Evolutionary conservation across 148 eudicot genomes (phyloP), one percentile per base, ranked within the genome.

Genomic region (Gaultheria prostrata): DNA sequence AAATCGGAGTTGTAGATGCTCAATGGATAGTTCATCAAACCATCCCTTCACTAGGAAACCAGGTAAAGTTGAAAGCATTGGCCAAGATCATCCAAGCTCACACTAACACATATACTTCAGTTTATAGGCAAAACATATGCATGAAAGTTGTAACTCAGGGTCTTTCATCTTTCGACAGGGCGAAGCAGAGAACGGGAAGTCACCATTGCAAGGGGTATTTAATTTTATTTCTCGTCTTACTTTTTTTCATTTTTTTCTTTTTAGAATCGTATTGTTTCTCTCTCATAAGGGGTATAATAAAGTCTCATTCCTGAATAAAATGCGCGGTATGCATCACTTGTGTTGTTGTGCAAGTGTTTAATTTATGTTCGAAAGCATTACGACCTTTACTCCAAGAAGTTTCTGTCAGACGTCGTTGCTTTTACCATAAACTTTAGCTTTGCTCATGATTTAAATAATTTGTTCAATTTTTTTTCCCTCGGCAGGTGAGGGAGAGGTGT

Each of bases 1-100:
- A 90, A 82, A 93, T 95, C 45, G 98, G 98, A 87, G 97, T 95
- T 7, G 98, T 95, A 24, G 98, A 95, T 93, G 92, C 93, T 57
- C 94, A 93, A 85, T 95, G 97, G 97, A 85, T 95, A 46, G 89
- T 90, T 86, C 98, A 95, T 81, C 93, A 93, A 83, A 74, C 88
- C 1, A 85, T 92, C 78, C 97, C 97, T 43, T 92, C 98, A 21
- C 91, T 95, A 5, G 95, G 94, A 45, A 89, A 86, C 86, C 93
- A 93, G 95, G 98, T 95, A 86, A 54, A 20, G 43, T 39, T 49
- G 15, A 5, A 59, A 20, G 81, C 82, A 51, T 48, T 33, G 56
- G 6, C 54, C 33, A 56, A 59, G 43, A 26, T 46, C 45, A 8
- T 45, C n/a, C 39, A 9, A 14, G 9, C 82, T 39, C n/a, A 20